Evolutionary conservation across 768 basidiomycete species (phyloP).

Genomic region (Mycena venus): DNA sequence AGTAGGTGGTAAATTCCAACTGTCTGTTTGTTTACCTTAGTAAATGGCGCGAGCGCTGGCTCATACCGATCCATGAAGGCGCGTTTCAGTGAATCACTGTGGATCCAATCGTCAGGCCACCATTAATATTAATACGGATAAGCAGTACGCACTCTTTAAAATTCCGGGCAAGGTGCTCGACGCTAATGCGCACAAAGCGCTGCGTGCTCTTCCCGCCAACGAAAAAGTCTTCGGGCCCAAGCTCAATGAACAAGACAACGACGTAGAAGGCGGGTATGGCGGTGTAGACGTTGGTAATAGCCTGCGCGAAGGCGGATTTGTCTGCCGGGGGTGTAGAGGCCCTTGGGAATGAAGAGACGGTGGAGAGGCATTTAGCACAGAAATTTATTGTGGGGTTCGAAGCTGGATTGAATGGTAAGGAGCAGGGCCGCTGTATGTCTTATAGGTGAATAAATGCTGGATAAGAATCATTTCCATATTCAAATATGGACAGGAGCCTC

Average conservation of each 20-base stretch:
- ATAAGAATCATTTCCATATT: no score
- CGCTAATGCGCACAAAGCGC: conserved; percentile 26
- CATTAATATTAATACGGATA: no score
- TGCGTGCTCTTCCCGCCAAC: conserved; percentile 28
- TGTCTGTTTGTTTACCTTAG: no score
- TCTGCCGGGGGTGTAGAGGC: conserved; percentile 32
- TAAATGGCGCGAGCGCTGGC: conserved; percentile 26
- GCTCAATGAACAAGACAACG: conserved; percentile 35
- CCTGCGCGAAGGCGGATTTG: conserved; percentile 26
- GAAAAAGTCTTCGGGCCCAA: conserved; percentile 24
- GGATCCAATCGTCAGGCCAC: not conserved
- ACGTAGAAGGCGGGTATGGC: conserved; percentile 33
- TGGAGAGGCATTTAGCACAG: conserved; percentile 32
- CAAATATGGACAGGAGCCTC: not conserved
- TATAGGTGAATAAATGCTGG: not conserved
- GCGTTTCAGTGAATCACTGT: conserved; percentile 19
- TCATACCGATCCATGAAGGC: conserved; percentile 29
- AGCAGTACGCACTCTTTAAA: conserved; percentile 14
- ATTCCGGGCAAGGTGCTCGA: conserved; percentile 34
- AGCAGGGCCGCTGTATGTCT: not conserved
- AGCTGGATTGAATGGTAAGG: not conserved
- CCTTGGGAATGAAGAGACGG: conserved; percentile 32
- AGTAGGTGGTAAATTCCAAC: no score
- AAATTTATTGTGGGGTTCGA: not conserved
- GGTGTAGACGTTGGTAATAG: conserved; percentile 28